Evolutionary conservation across 129 eudicot species (phyloP), one percentile per base, ranked within the genome.

Genomic region (Logfia minima): DNA sequence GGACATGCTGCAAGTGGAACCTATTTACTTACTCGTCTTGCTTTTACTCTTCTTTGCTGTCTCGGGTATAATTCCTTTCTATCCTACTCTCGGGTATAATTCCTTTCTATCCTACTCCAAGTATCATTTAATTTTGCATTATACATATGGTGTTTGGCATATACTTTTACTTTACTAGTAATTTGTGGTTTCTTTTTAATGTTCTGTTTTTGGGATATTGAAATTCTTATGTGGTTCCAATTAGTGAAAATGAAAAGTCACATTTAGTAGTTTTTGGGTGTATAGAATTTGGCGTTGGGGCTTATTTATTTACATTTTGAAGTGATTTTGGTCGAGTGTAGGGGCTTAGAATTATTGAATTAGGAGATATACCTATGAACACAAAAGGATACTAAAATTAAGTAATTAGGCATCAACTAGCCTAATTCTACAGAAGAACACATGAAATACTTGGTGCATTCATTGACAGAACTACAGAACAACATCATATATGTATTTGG

Each of bases 1-100:
- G 85, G 83, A 17, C 91, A 90, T 84, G 98, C 92, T 53, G 98
- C 98, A 29, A 85, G 86, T 32, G 95, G 88, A 86, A 93, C 98
- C 32, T 93, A 78, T 74, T 74, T 90, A 75, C 62, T 93, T 19
- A 88, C 96, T 60, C 70, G 86, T 11, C 96, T 93, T 74, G 72
- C 74, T 53, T 90, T 90, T 68, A 85, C 72, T 80, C 92, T 93
- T 59, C 89, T 93, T 24, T 52, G 85, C 19, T 89, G 81, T 35
- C 97, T 93, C 70, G 98, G 97, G 98, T 93, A 93, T 72, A 24
- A 39, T 45, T 59, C 53, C 23, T 22, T 2, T 48, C 55, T 11
- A 48, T 48, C 17, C 18, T 48, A 48, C 55, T 48, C 55, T 93
- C 70, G 98, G 97, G 98, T 93, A 93, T 72, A 24, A 39, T 45